phyloP scores from a whole-genome alignment of 2,329 filamentous ascomycete genomes.

The Rosellinia necatrix region DNA sequence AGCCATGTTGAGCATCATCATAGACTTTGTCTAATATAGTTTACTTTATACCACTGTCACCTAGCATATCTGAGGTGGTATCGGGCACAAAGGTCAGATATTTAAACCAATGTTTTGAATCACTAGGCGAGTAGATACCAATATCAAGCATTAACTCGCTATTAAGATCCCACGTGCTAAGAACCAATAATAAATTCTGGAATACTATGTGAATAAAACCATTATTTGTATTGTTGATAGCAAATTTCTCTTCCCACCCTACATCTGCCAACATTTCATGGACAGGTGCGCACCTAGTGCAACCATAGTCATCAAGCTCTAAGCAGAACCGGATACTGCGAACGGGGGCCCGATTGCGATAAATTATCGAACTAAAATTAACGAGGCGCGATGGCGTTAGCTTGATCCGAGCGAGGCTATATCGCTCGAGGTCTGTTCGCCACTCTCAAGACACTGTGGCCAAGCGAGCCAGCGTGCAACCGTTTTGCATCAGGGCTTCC shows the following conservation, averaged over 20 bases:
- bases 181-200: slow-evolving; percentile 38
- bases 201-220: slow-evolving; percentile 38
- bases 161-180: slow-evolving; percentile 42
- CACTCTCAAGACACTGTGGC: slow-evolving; percentile 16
- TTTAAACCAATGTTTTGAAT: slow-evolving; percentile 44
- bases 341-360: slow-evolving; percentile 38
- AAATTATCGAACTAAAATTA: slow-evolving; percentile 36
- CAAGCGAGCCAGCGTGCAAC: slow-evolving; percentile 6
- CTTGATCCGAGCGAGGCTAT: slow-evolving; percentile 3
- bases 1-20: slow-evolving; percentile 33
- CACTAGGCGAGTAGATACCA: slow-evolving; percentile 45
- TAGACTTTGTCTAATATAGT: slow-evolving; percentile 12
- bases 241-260: slow-evolving; percentile 12
- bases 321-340: slow-evolving; percentile 40
- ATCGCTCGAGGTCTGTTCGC: slow-evolving; percentile 5
- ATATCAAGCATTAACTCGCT: slow-evolving; percentile 44
- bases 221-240: slow-evolving; percentile 34
- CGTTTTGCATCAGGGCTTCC: slow-evolving; percentile 3
- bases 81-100: slow-evolving; percentile 40
- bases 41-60: slow-evolving; percentile 5
- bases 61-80: slow-evolving; percentile 16
- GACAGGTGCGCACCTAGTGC: slow-evolving; percentile 12
- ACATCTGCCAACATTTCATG: background rate
- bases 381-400: slow-evolving; percentile 32
- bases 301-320: slow-evolving; percentile 40